A percentile compares a stretch with the other conserved stretches of the same genome.
These are phyloP conservation scores for Dothideomycetidae sp. DNA, from an alignment of 2,329 filamentous ascomycete species.

Conservation along the genomic window DNA sequence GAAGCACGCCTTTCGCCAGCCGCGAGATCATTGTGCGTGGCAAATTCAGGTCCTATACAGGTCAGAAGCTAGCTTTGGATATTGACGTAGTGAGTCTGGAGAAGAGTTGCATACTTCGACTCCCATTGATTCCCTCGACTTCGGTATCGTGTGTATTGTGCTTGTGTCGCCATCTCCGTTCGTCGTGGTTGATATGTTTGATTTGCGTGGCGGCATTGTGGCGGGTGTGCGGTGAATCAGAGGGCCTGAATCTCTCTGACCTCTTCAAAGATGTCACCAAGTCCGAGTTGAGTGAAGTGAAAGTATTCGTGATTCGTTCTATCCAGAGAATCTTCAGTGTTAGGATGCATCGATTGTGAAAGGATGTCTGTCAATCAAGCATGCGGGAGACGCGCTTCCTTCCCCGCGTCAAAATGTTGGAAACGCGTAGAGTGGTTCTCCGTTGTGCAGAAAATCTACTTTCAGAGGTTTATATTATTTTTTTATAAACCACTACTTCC, in stretches of 20 bases:
- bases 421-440: not conserved
- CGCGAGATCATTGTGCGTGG: slow-evolving; percentile 71
- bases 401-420: not conserved
- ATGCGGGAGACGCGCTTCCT: not conserved
- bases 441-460: too few relatives aligned
- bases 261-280: too few relatives aligned
- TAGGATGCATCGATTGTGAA: too few relatives aligned
- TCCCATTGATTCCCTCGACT: slow-evolving; percentile 21
- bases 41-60: slow-evolving; percentile 53
- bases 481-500: not conserved
- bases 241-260: too few relatives aligned
- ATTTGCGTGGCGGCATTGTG: slow-evolving; percentile 35
- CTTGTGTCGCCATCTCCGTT: slow-evolving; percentile 25
- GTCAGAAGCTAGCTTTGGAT: slow-evolving; percentile 10
- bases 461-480: too few relatives aligned
- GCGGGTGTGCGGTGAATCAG: too few relatives aligned
- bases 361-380: too few relatives aligned
- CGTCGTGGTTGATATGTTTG: slow-evolving; percentile 28
- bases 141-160: slow-evolving; percentile 16
- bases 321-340: too few relatives aligned
- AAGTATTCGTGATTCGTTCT: too few relatives aligned
- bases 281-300: too few relatives aligned
- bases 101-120: slow-evolving; percentile 26
- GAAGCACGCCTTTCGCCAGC: slow-evolving; percentile 65
- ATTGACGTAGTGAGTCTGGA: slow-evolving; percentile 1